Base-by-base conservation (phyloP, 176 grass and related monocot genomes). In the Avena eriantha region DNA sequence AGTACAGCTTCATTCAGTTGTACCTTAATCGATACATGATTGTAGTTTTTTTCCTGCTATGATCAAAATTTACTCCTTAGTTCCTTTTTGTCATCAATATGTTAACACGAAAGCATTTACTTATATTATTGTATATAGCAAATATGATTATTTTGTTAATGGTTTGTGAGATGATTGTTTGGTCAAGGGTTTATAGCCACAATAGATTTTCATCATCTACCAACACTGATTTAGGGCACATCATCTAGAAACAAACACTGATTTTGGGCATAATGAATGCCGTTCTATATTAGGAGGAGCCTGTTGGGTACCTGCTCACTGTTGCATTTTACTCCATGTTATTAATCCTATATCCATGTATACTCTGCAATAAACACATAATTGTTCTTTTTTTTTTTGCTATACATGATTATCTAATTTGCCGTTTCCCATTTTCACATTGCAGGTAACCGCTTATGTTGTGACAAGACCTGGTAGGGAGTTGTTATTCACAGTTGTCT, bases 391-490 rank as follows among this genome's bases (percentile, higher is more conserved):
- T 66, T 64, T n/a, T n/a, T 14, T 31, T 66, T 16, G 63, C 63
- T 16, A 16, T 34, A 66, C 26, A 66, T 66, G 63, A 66, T 33
- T 15, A 66, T 66, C 10, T 67, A 75, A 8, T 75, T 81, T 81
- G 17, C 10, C 67, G 49, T 47, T 81, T 81, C 24, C 7, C 9
- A 60, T 60, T 14, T 8, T 23, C 72, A 76, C 41, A 58, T 82
- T 87, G 2, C 76, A 98, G 96, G 93, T 94, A 73, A 90, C 82
- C 4, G 92, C 96, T 61, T 98, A 98, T 90, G 96, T 98, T 87
- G 85, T 96, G 78, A 92, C 90, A 64, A 98, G 96, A 84, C 96
- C 96, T 70, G 96, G 93, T 84, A 95, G 96, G 84, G 96, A 98
- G 80, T 80, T 98, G 18, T 72, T 98, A 46, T 98, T 96, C 74